phyloP scores from a whole-genome alignment of 305 asterid genomes.

The Petunia hybrid region DNA sequence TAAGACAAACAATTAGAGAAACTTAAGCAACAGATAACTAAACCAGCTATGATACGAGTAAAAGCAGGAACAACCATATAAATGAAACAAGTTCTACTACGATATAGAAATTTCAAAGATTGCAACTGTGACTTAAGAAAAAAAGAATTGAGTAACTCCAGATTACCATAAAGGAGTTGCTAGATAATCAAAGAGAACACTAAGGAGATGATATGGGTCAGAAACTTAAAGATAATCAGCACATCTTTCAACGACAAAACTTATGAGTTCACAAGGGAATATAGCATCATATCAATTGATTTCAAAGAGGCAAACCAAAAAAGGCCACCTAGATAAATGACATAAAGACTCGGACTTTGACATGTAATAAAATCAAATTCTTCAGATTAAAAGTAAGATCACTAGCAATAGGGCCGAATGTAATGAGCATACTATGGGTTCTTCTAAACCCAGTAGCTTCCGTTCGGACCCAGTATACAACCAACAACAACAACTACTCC shows the following conservation, averaged over 20 bases:
- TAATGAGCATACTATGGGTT: too few species aligned
- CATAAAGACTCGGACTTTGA: not conserved
- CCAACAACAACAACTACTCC: too few species aligned
- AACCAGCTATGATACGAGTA: not conserved
- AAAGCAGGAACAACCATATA: not conserved
- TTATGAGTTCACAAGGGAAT: not conserved
- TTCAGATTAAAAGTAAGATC: not conserved
- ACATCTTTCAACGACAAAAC: slow-evolving; percentile 10
- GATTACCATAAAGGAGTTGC: not conserved
- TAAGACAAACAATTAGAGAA: not conserved
- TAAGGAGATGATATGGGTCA: not conserved
- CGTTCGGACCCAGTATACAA: too few species aligned
- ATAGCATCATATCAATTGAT: slow-evolving; percentile 4
- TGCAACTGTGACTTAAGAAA: not conserved
- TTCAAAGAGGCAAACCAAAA: not conserved
- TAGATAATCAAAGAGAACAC: slow-evolving; percentile 1
- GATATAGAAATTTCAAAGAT: not conserved
- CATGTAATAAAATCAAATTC: not conserved
- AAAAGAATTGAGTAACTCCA: not conserved
- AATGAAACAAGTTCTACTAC: not conserved
- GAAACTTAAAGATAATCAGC: slow-evolving; percentile 11
- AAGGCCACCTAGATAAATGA: not conserved
- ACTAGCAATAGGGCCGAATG: too few species aligned
- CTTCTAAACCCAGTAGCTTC: too few species aligned
- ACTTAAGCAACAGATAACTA: not conserved